Conservation (phyloP, 495 filamentous ascomycete genomes). For the Talaromyces stipitatus region DNA sequence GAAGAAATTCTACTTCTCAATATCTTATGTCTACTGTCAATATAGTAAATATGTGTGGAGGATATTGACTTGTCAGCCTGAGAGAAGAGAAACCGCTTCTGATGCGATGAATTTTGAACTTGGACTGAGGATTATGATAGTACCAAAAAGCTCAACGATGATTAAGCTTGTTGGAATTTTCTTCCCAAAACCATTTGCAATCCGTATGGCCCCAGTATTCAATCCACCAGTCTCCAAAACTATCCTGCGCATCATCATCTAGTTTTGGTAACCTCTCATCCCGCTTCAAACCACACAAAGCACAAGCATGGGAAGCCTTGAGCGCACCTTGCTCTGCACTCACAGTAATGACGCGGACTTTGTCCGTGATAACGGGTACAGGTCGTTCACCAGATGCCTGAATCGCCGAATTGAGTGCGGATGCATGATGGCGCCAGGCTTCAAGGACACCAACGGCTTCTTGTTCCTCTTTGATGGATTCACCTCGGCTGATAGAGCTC, state of each 20-base stretch:
- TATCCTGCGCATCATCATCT: conserved; percentile 74
- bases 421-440: conserved; percentile 52
- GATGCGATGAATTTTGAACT: background rate
- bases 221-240: conserved; percentile 93
- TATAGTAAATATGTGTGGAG: background rate
- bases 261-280: conserved; percentile 72
- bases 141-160: conserved; percentile 43
- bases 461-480: conserved; percentile 75
- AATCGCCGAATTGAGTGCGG: conserved; percentile 32
- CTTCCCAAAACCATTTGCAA: conserved; percentile 80
- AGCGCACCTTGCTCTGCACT: conserved; percentile 51
- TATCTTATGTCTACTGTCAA: background rate
- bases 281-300: conserved; percentile 79
- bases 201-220: conserved; percentile 80
- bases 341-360: conserved; percentile 49
- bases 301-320: conserved; percentile 69
- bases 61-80: background rate
- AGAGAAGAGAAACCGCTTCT: background rate
- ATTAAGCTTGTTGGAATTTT: conserved; percentile 56
- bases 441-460: conserved; percentile 73
- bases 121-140: background rate
- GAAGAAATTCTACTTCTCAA: background rate
- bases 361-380: conserved; percentile 63
- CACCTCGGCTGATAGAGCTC: conserved; percentile 67
- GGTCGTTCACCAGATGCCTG: conserved; percentile 26